A percentile compares a stretch with the other conserved stretches of the same genome.
phyloP scores from a whole-genome alignment of 1,284 basidiomycete species.

The Cutaneotrichosporon arboriforme region DNA sequence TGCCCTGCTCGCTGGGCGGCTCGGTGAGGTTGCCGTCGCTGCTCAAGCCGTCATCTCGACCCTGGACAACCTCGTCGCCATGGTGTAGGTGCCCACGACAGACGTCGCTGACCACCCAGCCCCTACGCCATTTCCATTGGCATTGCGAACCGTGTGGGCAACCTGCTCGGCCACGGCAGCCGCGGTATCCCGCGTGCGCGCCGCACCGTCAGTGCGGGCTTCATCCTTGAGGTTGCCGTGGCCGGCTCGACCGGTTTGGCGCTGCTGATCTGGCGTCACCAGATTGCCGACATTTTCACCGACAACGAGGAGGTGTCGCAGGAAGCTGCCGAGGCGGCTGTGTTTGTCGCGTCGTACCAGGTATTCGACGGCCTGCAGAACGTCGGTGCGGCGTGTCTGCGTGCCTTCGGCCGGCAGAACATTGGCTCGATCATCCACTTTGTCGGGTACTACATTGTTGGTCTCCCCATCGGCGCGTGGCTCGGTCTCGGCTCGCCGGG shows the following conservation, averaged over 20 bases:
- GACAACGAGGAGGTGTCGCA: constrained; percentile 20
- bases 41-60: constrained; percentile 29
- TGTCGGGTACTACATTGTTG: constrained; percentile 22
- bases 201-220: constrained; percentile 20
- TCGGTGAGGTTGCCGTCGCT: constrained; percentile 26
- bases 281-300: constrained; percentile 22
- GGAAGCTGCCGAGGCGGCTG: constrained; percentile 18
- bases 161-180: constrained; percentile 28
- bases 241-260: constrained; percentile 13
- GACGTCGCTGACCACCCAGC: not conserved
- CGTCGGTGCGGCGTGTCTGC: constrained; percentile 27
- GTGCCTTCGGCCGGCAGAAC: constrained; percentile 29
- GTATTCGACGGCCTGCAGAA: constrained; percentile 27
- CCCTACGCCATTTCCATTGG: constrained; percentile 23
- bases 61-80: constrained; percentile 19
- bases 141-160: constrained; percentile 27
- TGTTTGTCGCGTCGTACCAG: constrained; percentile 23
- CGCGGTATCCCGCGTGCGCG: constrained; percentile 23
- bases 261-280: constrained; percentile 19
- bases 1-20: constrained; percentile 27
- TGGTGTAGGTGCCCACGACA: constrained; percentile 4
- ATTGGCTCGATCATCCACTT: constrained; percentile 25
- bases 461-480: constrained; percentile 26
- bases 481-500: constrained; percentile 19
- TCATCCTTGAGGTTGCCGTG: constrained; percentile 21